phyloP scores from a whole-genome alignment of 257 asterid species.

The Eustoma russellianum region DNA sequence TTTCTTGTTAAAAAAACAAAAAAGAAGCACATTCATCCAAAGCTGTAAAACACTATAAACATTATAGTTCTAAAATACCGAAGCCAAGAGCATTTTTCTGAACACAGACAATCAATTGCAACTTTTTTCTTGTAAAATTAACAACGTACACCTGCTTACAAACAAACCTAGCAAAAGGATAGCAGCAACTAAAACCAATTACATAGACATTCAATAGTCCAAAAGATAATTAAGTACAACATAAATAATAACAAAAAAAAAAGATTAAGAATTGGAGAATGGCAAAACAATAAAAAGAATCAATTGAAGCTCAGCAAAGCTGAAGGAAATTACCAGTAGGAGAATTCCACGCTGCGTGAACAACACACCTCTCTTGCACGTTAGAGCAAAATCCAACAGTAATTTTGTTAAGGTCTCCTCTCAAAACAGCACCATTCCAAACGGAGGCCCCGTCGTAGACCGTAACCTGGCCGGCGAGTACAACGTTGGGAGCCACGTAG shows the following conservation, averaged over 20 bases:
- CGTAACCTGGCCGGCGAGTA: constrained; percentile 80
- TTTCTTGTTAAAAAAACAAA: too few relatives aligned
- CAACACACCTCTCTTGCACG: constrained; percentile 76
- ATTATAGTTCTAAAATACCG: too few relatives aligned
- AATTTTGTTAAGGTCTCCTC: constrained; percentile 88
- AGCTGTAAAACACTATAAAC: too few relatives aligned
- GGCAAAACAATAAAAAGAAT: neutral
- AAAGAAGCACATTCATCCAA: too few relatives aligned
- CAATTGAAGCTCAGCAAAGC: too few relatives aligned
- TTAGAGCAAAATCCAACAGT: constrained; percentile 73
- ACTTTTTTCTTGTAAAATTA: too few relatives aligned
- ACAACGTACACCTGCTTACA: too few relatives aligned
- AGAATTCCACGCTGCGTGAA: constrained; percentile 91
- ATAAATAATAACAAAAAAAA: too few relatives aligned
- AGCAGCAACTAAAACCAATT: too few relatives aligned
- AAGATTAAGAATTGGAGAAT: neutral
- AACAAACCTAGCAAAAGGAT: too few relatives aligned
- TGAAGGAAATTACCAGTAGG: constrained; percentile 46
- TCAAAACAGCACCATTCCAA: constrained; percentile 72
- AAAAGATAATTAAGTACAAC: neutral
- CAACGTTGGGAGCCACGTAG: constrained; percentile 89
- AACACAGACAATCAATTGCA: too few relatives aligned
- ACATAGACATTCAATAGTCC: neutral
- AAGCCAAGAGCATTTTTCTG: too few relatives aligned
- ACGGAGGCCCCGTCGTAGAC: constrained; percentile 85